Evolutionary conservation across 768 basidiomycete genomes (phyloP).

Genomic region (Mycena haematopus): DNA sequence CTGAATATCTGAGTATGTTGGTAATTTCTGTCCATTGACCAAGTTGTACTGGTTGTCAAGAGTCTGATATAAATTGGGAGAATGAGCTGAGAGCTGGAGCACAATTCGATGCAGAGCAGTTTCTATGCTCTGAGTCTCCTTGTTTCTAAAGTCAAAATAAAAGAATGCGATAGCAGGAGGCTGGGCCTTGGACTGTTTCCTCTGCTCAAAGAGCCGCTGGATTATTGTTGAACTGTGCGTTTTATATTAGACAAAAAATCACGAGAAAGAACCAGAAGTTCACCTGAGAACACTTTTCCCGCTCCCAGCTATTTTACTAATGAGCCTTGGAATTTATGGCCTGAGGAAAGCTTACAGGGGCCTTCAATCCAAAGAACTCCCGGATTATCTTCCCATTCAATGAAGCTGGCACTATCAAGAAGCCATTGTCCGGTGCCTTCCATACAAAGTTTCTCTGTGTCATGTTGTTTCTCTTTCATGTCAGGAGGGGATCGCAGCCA

Average conservation of each 20-base stretch:
- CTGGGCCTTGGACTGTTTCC: neutral
- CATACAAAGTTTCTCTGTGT: neutral
- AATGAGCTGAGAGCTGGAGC: slow-evolving; percentile 4
- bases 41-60: neutral
- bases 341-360: neutral
- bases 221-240: slow-evolving; percentile 1
- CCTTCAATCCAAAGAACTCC: slow-evolving; percentile 1
- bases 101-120: neutral
- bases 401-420: neutral
- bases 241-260: neutral
- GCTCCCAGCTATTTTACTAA: slow-evolving; percentile 1
- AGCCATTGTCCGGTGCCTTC: slow-evolving; percentile 6
- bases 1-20: neutral
- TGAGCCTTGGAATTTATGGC: neutral
- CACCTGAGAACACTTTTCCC: slow-evolving; percentile 10
- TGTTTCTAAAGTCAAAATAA: slow-evolving; percentile 4
- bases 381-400: slow-evolving; percentile 7
- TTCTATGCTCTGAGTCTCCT: neutral
- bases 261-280: neutral
- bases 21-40: slow-evolving; percentile 9
- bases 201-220: neutral
- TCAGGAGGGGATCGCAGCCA: neutral
- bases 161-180: slow-evolving; percentile 4
- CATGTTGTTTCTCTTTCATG: neutral
- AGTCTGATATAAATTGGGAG: neutral